Evolutionary conservation across 768 basidiomycete genomes (phyloP), one percentile per base, ranked within the genome.

Genomic region (Tylopilus vinaceipallidus): DNA sequence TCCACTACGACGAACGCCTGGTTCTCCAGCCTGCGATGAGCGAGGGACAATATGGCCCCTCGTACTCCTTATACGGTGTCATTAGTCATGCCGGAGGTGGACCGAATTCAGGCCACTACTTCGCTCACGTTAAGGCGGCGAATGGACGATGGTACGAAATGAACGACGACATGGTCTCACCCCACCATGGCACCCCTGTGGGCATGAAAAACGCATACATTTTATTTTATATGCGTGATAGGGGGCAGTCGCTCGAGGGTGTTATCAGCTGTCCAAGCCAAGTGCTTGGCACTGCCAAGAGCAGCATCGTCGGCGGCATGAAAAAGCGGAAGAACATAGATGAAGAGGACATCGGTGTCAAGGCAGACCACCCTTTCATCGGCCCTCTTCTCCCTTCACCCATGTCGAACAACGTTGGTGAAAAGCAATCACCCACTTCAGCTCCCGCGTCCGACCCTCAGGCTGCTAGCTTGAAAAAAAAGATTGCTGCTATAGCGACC

Each of bases 101-200:
- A 6, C 92, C 95, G 13, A 91, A 97, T 62, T 95, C 90, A 2
- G 97, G 97, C 4, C 97, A 99, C 68, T 99, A 99, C 70, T 92
- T 83, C 56, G 86, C 95, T 16, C 85, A 82, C 59, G 83, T 97
- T 60, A 90, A 84, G 65, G 76, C 81, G 34, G 76, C 75, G 30
- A 72, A 79, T 29, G 85, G 83, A 11, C 71, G 71, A 30, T 99
- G 95, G 95, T 84, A 79, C 71, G 85, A 92, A 71, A 95, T 95
- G 85, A 95, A 99, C 71, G 97, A 99, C 64, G 91, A 94, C 24
- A 73, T 73, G 39, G 87, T 94, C 20, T 70, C 76, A 10, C 60
- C 70, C 4, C 61, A 68, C 13, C 63, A 56, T 16, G 54, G 66
- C 14, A 57, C 78, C 5, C 85, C 90, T 2, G 69, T 84, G 24